Base-by-base conservation (phyloP, 179 eudicot genomes). In the Carnegiea gigantea region DNA sequence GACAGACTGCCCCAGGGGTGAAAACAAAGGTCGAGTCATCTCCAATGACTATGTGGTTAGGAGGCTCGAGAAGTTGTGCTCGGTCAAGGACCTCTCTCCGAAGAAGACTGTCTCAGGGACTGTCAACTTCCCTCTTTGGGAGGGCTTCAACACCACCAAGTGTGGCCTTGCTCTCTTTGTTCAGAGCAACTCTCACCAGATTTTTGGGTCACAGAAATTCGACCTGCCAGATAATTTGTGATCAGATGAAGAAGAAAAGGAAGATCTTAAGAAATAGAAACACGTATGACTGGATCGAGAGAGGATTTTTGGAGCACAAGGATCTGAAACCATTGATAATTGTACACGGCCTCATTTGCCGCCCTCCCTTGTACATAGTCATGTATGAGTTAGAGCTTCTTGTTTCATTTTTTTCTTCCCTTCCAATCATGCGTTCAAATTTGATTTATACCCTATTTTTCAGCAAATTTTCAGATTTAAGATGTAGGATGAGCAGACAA, bases 1-100 rank as follows among this genome's bases (percentile, higher is more conserved):
- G 57, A 92, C 91, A 1, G 78, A 88, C 62, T 92, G 95, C 54
- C 83, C 80, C 4, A 79, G 72, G 0, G 98, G 98, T 0, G 96
- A 81, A 75, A 95, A 95, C 92, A 89, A 88, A 85, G 98, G 82
- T 5, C 76, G 82, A 1, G 92, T 95, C 30, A 83, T 95, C 12
- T 89, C 94, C 1, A 92, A 89, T 23, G 97, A 95, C 83, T 93
- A 79, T 8, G 96, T 93, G 24, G 93, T 95, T 9, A 79, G 97
- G 73, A 89, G 78, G 79, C 93, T 95, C 59, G 88, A 89, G 38
- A 93, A 93, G 83, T 88, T 95, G 9, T 86, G 90, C 76, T 84
- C 84, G 2, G 85, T 93, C 76, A 92, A 93, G 77, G 97, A 95
- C 80, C 79, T 77, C 17, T 76, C 96, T 0, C 85, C 96, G 28